Base-by-base conservation (phyloP, 257 asterid genomes). In the Apocynum venetum region DNA sequence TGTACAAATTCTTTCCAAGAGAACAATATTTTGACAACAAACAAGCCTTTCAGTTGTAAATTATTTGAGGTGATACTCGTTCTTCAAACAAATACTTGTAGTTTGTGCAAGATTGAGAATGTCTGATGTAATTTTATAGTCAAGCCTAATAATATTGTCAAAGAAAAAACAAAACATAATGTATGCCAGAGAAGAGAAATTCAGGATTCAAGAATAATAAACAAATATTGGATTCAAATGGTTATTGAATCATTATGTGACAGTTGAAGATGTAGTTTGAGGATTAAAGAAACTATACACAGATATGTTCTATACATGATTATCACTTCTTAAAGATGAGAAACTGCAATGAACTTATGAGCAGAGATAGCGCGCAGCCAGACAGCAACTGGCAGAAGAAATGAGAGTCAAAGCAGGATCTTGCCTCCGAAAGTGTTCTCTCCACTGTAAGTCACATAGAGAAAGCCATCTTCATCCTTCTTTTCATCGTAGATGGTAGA, bases 401-500 rank as follows among this genome's bases (percentile, higher is more conserved):
- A 66, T 38, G 73, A 47, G 6, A 20, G 53, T 69, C 74, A 81
- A 49, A 48, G 66, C 47, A 64, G 43, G 74, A 56, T 48, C 63
- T 61, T 72, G 47, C 77, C 70, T 63, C 96, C 96, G 46, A 91
- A 91, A 25, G 96, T 91, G 84, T 89, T 91, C 84, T 91, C 96
- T 65, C 96, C 96, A 12, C 96, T 89, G 80, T 89, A 91, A 46
- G 94, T 86, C 64, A 91, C 88, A 59, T 91, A 91, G 35, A 91
- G 90, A 85, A 91, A 91, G 13, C 94, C 96, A 73, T 91, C 96
- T 64, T 80, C 88, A 60, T 91, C 96, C 78, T 88, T 89, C 82
- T 91, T 86, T 78, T 89, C 96, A 2, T 89, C 96, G 14, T 89
- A 91, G 63, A 91, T 83, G 4, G 87, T 88, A 14, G 96, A 88